Evolutionary conservation across 306 rosid genomes (phyloP), one percentile per base, ranked within the genome.

Genomic region (Coriaria nepalensis): DNA sequence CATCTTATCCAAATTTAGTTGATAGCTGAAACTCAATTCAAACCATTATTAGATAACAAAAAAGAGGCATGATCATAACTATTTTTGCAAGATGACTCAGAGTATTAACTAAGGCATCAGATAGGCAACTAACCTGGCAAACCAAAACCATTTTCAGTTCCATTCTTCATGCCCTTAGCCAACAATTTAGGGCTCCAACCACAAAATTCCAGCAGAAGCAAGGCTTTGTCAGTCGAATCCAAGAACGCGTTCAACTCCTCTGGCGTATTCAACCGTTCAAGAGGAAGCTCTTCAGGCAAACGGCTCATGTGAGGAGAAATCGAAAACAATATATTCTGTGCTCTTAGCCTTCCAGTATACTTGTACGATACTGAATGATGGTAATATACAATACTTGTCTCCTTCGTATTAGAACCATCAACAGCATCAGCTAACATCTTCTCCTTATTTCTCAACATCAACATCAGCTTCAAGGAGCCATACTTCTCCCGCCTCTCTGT

Each of bases 191-290:
- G 63, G 5, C 82, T 71, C 97, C 97, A 90, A 50, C 81, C 95
- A 61, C 97, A 90, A 58, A 84, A 79, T 50, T 90, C 97, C 12
- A 84, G 68, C 6, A 90, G 80, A 58, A 90, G 52, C 10, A 81
- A 35, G 41, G 92, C 84, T 56, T 38, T 72, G 43, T 90, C 94
- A 20, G 94, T 82, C 13, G 94, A 90, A 60, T 72, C 78, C 6
- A 81, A 40, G 55, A 84, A 79, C 2, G 39, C 6, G 14, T 54
- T 63, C 38, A 90, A 65, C 36, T 81, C 82, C 13, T 60, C 69
- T 8, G 63, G 57, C 66, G 59, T 55, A 37, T 56, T 61, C 13
- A 90, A 64, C 40, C 52, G 0, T 52, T 69, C 68, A 3, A 90
- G 72, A 2, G 95, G 87, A 56, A 77, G 60, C 11, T 84, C 80